phyloP scores from a whole-genome alignment of 2,329 filamentous ascomycete species.

The Graphium sp. region DNA sequence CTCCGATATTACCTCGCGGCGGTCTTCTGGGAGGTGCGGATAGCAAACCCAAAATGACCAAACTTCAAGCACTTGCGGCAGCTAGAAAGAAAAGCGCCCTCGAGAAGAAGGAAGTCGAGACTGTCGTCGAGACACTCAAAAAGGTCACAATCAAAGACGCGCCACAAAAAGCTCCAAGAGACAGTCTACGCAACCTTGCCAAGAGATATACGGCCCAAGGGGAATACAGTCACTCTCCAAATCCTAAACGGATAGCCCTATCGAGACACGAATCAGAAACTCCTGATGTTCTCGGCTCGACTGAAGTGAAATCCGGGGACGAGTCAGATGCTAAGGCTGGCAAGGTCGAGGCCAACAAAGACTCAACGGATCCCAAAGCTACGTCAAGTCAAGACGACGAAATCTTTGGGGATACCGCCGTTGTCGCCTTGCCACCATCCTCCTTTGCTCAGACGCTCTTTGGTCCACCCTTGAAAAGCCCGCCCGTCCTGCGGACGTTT shows the following conservation, averaged over 20 bases:
- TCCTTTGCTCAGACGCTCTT: constrained; percentile 38
- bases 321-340: too few species aligned
- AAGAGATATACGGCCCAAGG: too few species aligned
- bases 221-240: too few species aligned
- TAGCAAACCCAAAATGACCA: constrained; percentile 57
- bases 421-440: constrained; percentile 21
- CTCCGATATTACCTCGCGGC: constrained; percentile 34
- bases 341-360: too few species aligned
- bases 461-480: constrained; percentile 16
- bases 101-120: constrained; percentile 27
- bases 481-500: constrained; percentile 12
- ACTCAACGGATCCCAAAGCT: background rate
- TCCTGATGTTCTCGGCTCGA: too few species aligned
- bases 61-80: constrained; percentile 78
- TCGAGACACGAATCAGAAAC: too few species aligned
- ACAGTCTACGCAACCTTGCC: too few species aligned
- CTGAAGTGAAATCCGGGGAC: too few species aligned
- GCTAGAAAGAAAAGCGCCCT: constrained; percentile 70
- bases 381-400: background rate
- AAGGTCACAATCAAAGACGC: too few species aligned
- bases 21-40: constrained; percentile 66
- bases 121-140: background rate
- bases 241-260: too few species aligned
- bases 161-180: too few species aligned
- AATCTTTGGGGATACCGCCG: background rate